A percentile compares a stretch with the other conserved stretches of the same genome.
These are phyloP conservation scores for Kickxella alabastrina DNA, from an alignment of 192 early-diverging fungal species.

Conservation along the genomic window DNA sequence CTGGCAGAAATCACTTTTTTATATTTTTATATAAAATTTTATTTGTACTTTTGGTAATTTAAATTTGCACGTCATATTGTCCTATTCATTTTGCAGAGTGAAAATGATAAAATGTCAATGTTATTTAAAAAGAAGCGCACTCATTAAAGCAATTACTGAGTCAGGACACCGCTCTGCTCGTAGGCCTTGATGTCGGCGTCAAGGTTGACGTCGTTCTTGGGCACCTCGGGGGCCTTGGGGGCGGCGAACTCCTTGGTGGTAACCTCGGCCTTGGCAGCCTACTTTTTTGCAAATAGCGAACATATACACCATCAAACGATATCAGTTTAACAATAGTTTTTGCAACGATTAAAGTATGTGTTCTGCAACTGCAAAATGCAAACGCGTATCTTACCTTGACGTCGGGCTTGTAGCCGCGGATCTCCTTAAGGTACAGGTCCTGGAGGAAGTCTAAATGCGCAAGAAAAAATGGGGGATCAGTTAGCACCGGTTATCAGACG, in stretches of 20 bases:
- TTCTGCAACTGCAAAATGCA: too few species aligned
- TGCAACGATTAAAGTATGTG: too few species aligned
- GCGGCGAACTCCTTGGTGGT: slow-evolving; percentile 40
- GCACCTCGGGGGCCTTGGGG: slow-evolving; percentile 33
- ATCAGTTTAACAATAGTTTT: not conserved
- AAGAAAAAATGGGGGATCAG: not conserved
- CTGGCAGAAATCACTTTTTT: too few species aligned
- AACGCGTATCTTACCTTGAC: slow-evolving; percentile 39
- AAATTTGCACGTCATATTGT: too few species aligned
- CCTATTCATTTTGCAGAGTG: too few species aligned
- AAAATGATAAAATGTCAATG: not conserved
- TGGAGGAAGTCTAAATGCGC: slow-evolving; percentile 31
- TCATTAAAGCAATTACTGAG: slow-evolving; percentile 35
- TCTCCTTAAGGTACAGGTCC: slow-evolving; percentile 48
- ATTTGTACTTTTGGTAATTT: too few species aligned
- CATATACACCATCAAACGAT: not conserved
- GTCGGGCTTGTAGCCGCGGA: slow-evolving; percentile 48
- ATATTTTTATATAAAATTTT: not conserved
- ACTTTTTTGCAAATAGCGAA: too few species aligned
- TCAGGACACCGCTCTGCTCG: slow-evolving; percentile 30
- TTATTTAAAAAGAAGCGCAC: slow-evolving; percentile 1
- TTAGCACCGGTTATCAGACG: not conserved
- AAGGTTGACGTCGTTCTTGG: slow-evolving; percentile 42
- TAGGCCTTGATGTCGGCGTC: slow-evolving; percentile 38
- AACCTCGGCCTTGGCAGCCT: slow-evolving; percentile 40